Base-by-base conservation (phyloP, 1,284 basidiomycete genomes). In the Ganoderma leucocontextum region DNA sequence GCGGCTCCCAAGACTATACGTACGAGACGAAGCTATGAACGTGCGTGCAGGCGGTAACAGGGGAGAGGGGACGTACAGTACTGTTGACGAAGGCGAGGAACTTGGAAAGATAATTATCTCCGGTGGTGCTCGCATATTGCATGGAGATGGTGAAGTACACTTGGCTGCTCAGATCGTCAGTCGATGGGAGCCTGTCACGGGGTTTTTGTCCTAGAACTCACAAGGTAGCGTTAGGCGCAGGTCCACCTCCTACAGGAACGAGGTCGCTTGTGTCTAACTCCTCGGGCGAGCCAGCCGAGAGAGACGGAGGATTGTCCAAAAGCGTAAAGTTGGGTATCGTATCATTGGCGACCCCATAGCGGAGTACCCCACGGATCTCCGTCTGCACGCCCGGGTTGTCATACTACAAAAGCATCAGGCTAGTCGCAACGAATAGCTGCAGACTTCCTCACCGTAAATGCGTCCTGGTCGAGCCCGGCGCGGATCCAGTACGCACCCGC, bases 401-500 rank as follows among this genome's bases (percentile, higher is more conserved):
- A 67, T 82, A 82, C 70, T 73, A 33, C 4, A 33, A 1, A 1
- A 35, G 12, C 2, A 42, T n/a, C 52, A 25, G 42, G 53, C 39
- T 7, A 66, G 68, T 7, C 39, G 71, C 72, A 79, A 79, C 61
- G 60, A n/a, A 35, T 64, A 59, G 36, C 12, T 10, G 2, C 22
- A 7, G 8, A 17, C 44, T 25, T 49, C 59, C 73, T 12, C 36
- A 73, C 72, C 4, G 78, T 77, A 71, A 80, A 80, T 61, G 79
- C 78, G 58, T 74, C 78, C 72, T 74, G 81, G 62, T 83, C 79
- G 47, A 86, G 72, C 57, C 70, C 74, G 2, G 82, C 80, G 13
- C 85, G 78, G 75, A 86, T 77, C 82, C 82, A 81, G 75, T 80
- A 82, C 65, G 78, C 77, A 7, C 73, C 77, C 65, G 76, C 71